phyloP scores from a whole-genome alignment of 2,329 filamentous ascomycete species.

The Dactylella cylindrospora region DNA sequence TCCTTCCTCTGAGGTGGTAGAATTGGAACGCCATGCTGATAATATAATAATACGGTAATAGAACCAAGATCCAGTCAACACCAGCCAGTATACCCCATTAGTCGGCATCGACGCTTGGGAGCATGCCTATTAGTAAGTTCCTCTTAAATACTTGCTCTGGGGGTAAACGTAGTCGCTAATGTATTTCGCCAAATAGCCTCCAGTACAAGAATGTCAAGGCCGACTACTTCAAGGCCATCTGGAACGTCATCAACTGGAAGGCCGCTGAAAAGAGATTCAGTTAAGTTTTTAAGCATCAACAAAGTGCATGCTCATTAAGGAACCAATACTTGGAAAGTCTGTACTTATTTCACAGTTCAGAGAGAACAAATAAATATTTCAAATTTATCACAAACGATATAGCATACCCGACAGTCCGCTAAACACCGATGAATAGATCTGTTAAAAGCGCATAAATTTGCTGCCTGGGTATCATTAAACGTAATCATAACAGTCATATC shows the following conservation, averaged over 20 bases:
- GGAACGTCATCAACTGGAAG: conserved; percentile 97
- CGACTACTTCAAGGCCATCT: conserved; percentile 90
- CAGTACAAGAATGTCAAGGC: conserved; percentile 97
- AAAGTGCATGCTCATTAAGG: too few species aligned
- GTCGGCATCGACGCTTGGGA: conserved; percentile 94
- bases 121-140: conserved; percentile 79
- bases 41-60: conserved; percentile 49
- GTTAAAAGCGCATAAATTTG: too few species aligned
- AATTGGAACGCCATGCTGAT: not conserved
- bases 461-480: too few species aligned
- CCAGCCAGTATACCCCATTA: conserved; percentile 77
- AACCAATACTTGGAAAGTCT: too few species aligned
- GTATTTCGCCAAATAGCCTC: conserved; percentile 57
- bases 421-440: too few species aligned
- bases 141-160: conserved; percentile 42
- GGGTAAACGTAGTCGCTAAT: not conserved
- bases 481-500: too few species aligned
- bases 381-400: too few species aligned
- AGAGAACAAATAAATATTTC: too few species aligned
- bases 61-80: conserved; percentile 80
- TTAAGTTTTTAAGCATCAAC: conserved; percentile 7
- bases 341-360: too few species aligned
- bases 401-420: too few species aligned
- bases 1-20: not conserved
- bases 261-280: conserved; percentile 59